A percentile compares a stretch with the other conserved stretches of the same genome.
These are phyloP conservation scores for Coemansia sp. DNA, from an alignment of 192 early-diverging fungal species.

Conservation along the genomic window DNA sequence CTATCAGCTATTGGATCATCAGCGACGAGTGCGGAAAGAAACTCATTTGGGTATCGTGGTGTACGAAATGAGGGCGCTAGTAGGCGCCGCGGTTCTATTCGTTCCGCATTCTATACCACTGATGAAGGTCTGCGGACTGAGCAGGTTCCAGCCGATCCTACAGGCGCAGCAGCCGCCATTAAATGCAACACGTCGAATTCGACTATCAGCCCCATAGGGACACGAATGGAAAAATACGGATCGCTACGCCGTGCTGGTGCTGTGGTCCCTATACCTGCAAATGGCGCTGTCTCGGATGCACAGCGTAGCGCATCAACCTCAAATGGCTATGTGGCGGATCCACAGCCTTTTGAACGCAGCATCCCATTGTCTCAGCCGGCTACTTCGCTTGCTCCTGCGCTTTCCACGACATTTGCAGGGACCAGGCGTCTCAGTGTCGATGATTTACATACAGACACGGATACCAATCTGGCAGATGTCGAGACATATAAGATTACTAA, in stretches of 20 bases:
- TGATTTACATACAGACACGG: not conserved
- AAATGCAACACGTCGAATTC: conserved; percentile 16
- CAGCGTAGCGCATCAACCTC: conserved; percentile 35
- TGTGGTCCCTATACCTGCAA: conserved; percentile 15
- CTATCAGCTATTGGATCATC: conserved; percentile 5
- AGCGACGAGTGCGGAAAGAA: not conserved
- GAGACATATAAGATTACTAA: not conserved
- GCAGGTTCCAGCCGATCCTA: not conserved
- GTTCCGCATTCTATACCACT: conserved; percentile 21
- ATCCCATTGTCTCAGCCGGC: conserved; percentile 32
- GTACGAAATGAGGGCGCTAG: conserved; percentile 25
- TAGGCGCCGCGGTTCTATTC: conserved; percentile 37
- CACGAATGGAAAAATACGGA: conserved; percentile 1
- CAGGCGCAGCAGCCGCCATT: not conserved
- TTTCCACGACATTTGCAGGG: not conserved
- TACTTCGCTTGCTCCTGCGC: conserved; percentile 6
- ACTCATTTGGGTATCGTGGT: conserved; percentile 30
- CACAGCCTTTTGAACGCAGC: conserved; percentile 10
- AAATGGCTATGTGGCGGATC: not conserved
- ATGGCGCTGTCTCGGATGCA: conserved; percentile 10
- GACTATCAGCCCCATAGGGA: conserved; percentile 22
- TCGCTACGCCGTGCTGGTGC: conserved; percentile 27
- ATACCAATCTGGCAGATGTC: too few species aligned
- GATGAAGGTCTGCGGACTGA: conserved; percentile 10
- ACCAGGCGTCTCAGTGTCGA: not conserved